Evolutionary conservation across 768 basidiomycete species (phyloP), one percentile per base, ranked within the genome.

Genomic region (Boletus rex-veris): DNA sequence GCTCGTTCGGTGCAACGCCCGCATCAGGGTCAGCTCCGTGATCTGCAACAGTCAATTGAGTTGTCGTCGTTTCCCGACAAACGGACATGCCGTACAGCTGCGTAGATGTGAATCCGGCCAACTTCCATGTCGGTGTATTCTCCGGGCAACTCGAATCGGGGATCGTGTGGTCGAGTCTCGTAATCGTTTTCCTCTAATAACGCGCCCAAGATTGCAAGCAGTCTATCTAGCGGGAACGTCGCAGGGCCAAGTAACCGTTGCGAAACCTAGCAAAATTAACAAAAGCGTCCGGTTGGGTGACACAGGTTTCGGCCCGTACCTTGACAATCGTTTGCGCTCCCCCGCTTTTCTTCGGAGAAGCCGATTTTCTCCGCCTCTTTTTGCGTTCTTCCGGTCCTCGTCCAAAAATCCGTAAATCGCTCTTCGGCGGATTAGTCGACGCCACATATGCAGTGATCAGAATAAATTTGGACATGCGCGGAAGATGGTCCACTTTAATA

Each of bases 341-440:
- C 36, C 66, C 57, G 18, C 50, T 8, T 9, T 72, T 71, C 53
- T 69, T 77, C 16, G 68, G 66, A 9, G 65, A 73, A 26, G 76
- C 74, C 2, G 71, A 66, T 48, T 67, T 72, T 55, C 74, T 70
- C 57, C 81, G 77, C 68, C 79, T 79, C 57, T 77, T 75, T 62
- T 78, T 80, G 53, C 81, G 81, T 65, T 88, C 88, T 49, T 86
- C 85, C 26, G 80, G 54, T 1, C 83, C 86, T 14, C 92, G 68
- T 5, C 88, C 87, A 69, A 97, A 92, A 81, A 96, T 85, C 36
- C 89, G 76, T 58, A 91, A 35, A 69, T 95, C 93, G 9, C 83
- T 85, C 63, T 84, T 86, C 0, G 84, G 69, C 3, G 93, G 92
- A 63, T 96, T 97, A 39, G 86, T 88, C 39, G 90, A 91, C 6